Evolutionary conservation across 257 asterid species (phyloP).

Genomic region (Primulina tabacum): DNA sequence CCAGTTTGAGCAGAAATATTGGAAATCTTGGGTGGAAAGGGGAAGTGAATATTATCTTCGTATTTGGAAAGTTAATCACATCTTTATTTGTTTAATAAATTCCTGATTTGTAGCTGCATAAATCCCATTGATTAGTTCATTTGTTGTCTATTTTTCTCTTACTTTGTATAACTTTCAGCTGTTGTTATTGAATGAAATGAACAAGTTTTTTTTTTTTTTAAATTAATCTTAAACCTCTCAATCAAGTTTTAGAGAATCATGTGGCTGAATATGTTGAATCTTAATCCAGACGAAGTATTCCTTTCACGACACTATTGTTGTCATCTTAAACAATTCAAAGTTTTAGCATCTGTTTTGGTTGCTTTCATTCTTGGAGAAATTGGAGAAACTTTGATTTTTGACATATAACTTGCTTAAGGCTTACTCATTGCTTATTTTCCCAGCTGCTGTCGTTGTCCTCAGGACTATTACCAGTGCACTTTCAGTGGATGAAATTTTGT

Average conservation of each 20-base stretch:
- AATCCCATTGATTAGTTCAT: too few species aligned
- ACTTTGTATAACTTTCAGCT: too few species aligned
- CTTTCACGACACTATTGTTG: constrained; percentile 7
- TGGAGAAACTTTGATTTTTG: constrained; percentile 14
- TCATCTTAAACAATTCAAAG: constrained; percentile 16
- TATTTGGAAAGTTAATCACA: too few species aligned
- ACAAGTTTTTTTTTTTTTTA: background rate
- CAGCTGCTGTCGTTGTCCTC: constrained; percentile 92
- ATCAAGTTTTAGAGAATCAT: constrained; percentile 4
- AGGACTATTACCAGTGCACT: constrained; percentile 76
- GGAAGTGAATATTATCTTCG: too few species aligned
- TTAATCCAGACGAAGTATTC: constrained; percentile 3
- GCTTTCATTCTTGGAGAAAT: background rate
- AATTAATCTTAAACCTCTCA: background rate
- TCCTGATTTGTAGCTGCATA: too few species aligned
- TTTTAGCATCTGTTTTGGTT: background rate
- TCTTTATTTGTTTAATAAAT: too few species aligned
- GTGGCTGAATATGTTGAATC: background rate
- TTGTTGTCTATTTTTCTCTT: too few species aligned
- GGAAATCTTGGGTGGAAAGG: too few species aligned
- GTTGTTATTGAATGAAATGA: too few species aligned
- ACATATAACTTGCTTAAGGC: constrained; percentile 26
- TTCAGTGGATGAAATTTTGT: constrained; percentile 63
- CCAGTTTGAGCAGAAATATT: too few species aligned
- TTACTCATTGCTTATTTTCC: constrained; percentile 25